phyloP scores from a whole-genome alignment of 495 filamentous ascomycete genomes.

The Friedmanniomyces simplex region DNA sequence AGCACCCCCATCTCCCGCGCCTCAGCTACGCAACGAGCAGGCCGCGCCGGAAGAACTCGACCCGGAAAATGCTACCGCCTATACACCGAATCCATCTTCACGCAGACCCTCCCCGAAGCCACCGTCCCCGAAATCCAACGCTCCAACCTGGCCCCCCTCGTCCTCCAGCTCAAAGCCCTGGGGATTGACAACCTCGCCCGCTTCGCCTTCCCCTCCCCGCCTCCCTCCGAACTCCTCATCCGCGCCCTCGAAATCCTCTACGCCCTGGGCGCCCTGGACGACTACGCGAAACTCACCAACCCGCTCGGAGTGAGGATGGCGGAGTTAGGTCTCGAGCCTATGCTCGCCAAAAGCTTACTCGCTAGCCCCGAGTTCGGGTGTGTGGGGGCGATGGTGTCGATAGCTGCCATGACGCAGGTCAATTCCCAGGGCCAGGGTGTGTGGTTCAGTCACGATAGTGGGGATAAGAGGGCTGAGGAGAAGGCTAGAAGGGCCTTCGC shows the following conservation, averaged over 20 bases:
- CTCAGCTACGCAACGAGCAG: constrained; percentile 83
- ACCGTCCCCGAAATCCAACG: constrained; percentile 88
- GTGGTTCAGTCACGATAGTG: constrained; percentile 58
- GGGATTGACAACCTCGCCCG: constrained; percentile 92
- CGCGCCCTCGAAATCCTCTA: constrained; percentile 84
- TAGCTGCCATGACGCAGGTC: constrained; percentile 73
- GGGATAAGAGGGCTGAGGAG: constrained; percentile 56
- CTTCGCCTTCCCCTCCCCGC: constrained; percentile 82
- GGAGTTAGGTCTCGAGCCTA: constrained; percentile 87
- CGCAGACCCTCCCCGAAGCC: constrained; percentile 53
- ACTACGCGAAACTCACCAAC: constrained; percentile 82
- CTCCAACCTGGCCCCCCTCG: constrained; percentile 78
- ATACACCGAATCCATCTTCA: constrained; percentile 69
- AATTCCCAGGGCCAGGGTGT: constrained; percentile 63
- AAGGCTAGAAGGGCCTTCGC: constrained; percentile 72
- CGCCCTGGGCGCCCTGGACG: constrained; percentile 79
- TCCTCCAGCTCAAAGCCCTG: constrained; percentile 90
- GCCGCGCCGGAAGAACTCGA: constrained; percentile 82
- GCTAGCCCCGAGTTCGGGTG: constrained; percentile 67
- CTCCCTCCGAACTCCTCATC: constrained; percentile 77
- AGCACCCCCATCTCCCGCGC: constrained; percentile 82
- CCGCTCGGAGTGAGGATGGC: constrained; percentile 87
- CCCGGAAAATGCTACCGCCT: constrained; percentile 92
- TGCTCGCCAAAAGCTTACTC: constrained; percentile 89
- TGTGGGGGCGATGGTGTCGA: constrained; percentile 74